These are phyloP conservation scores for Jaltomata sinuosa DNA, from an alignment of 257 asterid genomes.

Conservation along the genomic window DNA sequence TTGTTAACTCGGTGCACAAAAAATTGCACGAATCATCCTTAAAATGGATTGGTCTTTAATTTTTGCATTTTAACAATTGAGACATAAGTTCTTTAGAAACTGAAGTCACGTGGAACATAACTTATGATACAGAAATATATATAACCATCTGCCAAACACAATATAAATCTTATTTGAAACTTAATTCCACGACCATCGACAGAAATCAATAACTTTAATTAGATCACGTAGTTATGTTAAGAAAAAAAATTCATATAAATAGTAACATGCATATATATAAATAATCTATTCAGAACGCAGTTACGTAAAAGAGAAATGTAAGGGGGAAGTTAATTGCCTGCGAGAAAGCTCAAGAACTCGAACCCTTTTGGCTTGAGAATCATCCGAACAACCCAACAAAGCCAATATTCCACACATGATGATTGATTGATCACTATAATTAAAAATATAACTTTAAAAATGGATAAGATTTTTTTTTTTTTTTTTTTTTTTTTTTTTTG, in stretches of 20 bases:
- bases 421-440: background rate
- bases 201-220: no score
- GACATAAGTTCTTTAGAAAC: no score
- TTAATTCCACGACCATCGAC: no score
- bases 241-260: no score
- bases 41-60: background rate
- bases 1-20: background rate
- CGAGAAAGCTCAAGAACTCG: conserved; percentile 99
- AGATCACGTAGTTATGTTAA: no score
- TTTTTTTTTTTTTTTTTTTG: background rate
- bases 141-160: no score
- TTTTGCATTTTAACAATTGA: no score
- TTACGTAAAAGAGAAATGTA: background rate
- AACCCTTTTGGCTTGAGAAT: conserved; percentile 83
- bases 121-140: no score
- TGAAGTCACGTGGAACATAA: no score
- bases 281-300: background rate
- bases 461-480: background rate
- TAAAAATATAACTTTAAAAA: background rate
- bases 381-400: conserved; percentile 83
- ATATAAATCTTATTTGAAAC: no score
- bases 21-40: background rate
- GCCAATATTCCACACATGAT: conserved; percentile 94
- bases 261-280: no score
- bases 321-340: conserved; percentile 29